Base-by-base conservation (phyloP, 768 basidiomycete genomes). In the Pholiota molesta region DNA sequence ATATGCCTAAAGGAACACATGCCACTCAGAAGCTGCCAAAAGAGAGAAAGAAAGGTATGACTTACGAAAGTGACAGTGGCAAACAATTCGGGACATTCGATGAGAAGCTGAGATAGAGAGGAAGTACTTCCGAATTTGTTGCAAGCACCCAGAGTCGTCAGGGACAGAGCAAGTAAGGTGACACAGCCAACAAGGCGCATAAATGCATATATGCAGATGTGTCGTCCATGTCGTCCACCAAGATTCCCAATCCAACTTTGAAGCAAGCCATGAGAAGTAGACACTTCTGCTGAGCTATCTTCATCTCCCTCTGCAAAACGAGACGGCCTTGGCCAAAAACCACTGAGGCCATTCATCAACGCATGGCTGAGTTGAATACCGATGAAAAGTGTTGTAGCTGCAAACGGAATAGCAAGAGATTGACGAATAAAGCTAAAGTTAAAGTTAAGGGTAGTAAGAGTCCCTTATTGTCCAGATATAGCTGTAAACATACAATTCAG, bases 1-100 rank as follows among this genome's bases (percentile, higher is more conserved):
- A 63, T 83, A 84, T 23, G 67, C 60, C 82, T 84, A 39, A 54
- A 16, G 10, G 45, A 44, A 49, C 21, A 7, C 21, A 7, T 45
- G 37, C 60, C 19, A 26, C 31, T 26, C 40, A 53, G 3, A 19
- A 17, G 1, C 17, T 29, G 28, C 23, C 3, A 11, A 13, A 37
- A 37, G 35, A 29, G 39, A 31, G 21, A 26, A 26, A 26, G 21
- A 26, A 26, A 26, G 40, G 16, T 10, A 23, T n/a, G 16, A 21
- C 62, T 62, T 57, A 66, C 65, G 31, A 61, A 69, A 6, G 65
- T 60, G 19, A 57, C 13, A 9, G 64, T 53, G 23, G 62, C 40
- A 13, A 57, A 61, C 3, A 59, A 16, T 42, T 64, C 68, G 7
- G 63, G 65, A 39, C 63, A 66, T 29, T 60, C 29, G 21, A 29